Evolutionary conservation across 345 rosid species (phyloP).

Genomic region (Syzygium grande): DNA sequence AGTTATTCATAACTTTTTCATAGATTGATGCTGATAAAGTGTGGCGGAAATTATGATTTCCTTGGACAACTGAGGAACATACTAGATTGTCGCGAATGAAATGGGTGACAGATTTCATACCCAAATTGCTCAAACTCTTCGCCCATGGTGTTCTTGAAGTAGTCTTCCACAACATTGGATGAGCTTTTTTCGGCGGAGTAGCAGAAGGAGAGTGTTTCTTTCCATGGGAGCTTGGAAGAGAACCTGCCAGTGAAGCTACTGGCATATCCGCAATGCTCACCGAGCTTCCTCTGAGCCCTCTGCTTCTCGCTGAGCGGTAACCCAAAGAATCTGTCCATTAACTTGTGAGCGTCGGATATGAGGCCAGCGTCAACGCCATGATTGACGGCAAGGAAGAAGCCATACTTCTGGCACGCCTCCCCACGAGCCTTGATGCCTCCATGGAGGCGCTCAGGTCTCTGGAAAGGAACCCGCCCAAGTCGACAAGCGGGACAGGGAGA

Average conservation of each 20-base stretch:
- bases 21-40: not conserved
- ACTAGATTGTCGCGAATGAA: not conserved
- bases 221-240: slow-evolving; percentile 90
- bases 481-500: slow-evolving; percentile 71
- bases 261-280: slow-evolving; percentile 89
- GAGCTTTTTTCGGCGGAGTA: slow-evolving; percentile 37
- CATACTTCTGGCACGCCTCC: slow-evolving; percentile 72
- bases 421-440: slow-evolving; percentile 55
- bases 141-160: slow-evolving; percentile 57
- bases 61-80: not conserved
- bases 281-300: slow-evolving; percentile 65
- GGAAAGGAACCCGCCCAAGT: slow-evolving; percentile 49
- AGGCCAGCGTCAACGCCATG: slow-evolving; percentile 71
- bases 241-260: slow-evolving; percentile 97
- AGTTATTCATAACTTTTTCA: not conserved
- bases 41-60: not conserved
- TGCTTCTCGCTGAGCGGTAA: slow-evolving; percentile 67
- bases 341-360: slow-evolving; percentile 50
- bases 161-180: slow-evolving; percentile 43
- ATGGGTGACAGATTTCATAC: slow-evolving; percentile 16
- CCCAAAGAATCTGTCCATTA: slow-evolving; percentile 68
- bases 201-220: slow-evolving; percentile 83
- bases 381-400: slow-evolving; percentile 83
- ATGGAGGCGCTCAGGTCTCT: slow-evolving; percentile 39
- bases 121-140: slow-evolving; percentile 52